Evolutionary conservation across 805 yeast genomes (phyloP).

Genomic region (Saccharomycodes ludwigii): DNA sequence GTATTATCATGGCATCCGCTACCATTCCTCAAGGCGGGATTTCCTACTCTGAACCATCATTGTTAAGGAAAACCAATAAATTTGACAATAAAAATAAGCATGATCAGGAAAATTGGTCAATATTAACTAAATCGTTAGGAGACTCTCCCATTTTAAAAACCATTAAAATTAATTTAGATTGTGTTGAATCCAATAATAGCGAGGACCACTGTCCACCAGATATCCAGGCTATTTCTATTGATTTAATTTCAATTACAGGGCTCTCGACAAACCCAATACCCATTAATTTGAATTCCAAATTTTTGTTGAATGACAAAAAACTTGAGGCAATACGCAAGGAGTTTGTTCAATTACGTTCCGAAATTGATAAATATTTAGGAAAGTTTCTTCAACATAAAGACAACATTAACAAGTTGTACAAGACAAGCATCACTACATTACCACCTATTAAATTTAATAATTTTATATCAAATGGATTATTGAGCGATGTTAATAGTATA

Average conservation of each 20-base stretch:
- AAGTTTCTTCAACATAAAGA: slow-evolving; percentile 8
- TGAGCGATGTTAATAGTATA: slow-evolving; percentile 22
- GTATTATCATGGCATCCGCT: slow-evolving; percentile 21
- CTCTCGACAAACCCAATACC: slow-evolving; percentile 29
- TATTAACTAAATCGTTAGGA: slow-evolving; percentile 16
- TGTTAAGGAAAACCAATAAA: slow-evolving; percentile 26
- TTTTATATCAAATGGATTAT: slow-evolving; percentile 17
- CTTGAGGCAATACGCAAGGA: slow-evolving; percentile 13
- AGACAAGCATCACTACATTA: slow-evolving; percentile 9
- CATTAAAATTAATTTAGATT: slow-evolving; percentile 21
- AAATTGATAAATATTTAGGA: slow-evolving; percentile 7
- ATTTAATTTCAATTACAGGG: slow-evolving; percentile 23
- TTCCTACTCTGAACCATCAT: slow-evolving; percentile 27
- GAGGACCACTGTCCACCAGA: slow-evolving; percentile 20
- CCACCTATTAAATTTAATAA: slow-evolving; percentile 15
- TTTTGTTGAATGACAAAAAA: slow-evolving; percentile 16
- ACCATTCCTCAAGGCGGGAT: slow-evolving; percentile 23
- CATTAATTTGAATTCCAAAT: slow-evolving; percentile 25
- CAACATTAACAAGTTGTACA: slow-evolving; percentile 8
- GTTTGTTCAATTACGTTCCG: slow-evolving; percentile 11
- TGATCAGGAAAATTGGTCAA: slow-evolving; percentile 25
- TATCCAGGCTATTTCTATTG: slow-evolving; percentile 19
- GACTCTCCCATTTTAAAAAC: slow-evolving; percentile 17
- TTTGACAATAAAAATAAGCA: slow-evolving; percentile 21
- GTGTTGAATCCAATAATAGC: slow-evolving; percentile 22